These are phyloP conservation scores for Papilionanthe hybrid DNA, from an alignment of 116 monocot species.

Conservation along the genomic window DNA sequence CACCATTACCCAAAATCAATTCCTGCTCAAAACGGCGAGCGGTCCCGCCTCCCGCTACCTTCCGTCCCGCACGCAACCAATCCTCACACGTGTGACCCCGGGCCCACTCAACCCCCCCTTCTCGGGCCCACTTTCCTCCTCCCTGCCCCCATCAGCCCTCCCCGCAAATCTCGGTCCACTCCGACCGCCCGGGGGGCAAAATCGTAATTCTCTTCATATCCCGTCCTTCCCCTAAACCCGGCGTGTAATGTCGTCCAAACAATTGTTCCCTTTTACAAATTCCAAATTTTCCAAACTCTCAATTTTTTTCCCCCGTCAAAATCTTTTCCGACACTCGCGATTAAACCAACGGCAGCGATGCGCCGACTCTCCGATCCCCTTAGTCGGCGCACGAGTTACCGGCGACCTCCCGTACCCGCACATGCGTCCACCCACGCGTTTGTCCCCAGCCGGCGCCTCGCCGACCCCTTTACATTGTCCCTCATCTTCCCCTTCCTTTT, in stretches of 20 bases:
- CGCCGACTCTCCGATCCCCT: not conserved
- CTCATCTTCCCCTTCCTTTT: not conserved
- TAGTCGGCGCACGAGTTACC: conserved; percentile 30
- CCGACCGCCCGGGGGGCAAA: not conserved
- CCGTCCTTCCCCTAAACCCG: conserved; percentile 3
- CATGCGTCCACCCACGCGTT: conserved; percentile 9
- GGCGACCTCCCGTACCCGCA: conserved; percentile 32
- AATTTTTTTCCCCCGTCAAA: not conserved
- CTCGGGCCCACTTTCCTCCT: too few species aligned
- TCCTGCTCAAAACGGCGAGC: too few species aligned
- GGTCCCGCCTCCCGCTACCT: too few species aligned
- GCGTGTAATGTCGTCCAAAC: not conserved
- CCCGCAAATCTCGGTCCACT: not conserved
- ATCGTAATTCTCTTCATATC: not conserved
- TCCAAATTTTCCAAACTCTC: not conserved
- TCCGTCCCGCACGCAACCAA: too few species aligned
- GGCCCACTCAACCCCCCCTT: too few species aligned
- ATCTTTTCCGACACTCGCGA: not conserved
- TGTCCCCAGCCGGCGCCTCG: not conserved
- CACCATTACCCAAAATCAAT: too few species aligned
- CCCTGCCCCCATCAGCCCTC: too few species aligned
- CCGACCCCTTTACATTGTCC: conserved; percentile 2
- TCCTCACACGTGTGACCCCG: too few species aligned
- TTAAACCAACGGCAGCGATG: conserved; percentile 33
- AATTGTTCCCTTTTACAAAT: not conserved